phyloP scores from a whole-genome alignment of 805 yeast species.

The Yamadazyma insecticola region DNA sequence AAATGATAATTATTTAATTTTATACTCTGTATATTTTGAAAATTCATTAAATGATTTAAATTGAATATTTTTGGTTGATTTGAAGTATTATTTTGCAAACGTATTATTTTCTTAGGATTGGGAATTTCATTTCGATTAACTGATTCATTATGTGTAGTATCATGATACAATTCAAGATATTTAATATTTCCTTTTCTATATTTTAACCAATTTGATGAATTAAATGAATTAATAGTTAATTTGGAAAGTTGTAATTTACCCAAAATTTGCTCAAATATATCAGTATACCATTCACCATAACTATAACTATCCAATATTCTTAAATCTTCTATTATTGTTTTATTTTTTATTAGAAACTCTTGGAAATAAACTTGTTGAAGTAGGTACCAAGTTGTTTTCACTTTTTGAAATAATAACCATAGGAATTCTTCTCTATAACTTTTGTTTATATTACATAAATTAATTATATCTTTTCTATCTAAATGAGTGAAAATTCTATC shows the following conservation, averaged over 20 bases:
- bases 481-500: neutral
- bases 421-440: neutral
- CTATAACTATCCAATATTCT: slow-evolving; percentile 27
- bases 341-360: slow-evolving; percentile 7
- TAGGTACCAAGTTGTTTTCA: slow-evolving; percentile 15
- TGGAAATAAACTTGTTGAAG: slow-evolving; percentile 5
- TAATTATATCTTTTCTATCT: neutral
- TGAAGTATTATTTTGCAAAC: slow-evolving; percentile 4
- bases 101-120: slow-evolving; percentile 15
- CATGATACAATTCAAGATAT: slow-evolving; percentile 23
- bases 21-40: slow-evolving; percentile 28
- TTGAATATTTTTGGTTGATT: slow-evolving; percentile 31
- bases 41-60: slow-evolving; percentile 39
- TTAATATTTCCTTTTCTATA: slow-evolving; percentile 22
- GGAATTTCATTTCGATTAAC: slow-evolving; percentile 5
- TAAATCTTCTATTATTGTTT: slow-evolving; percentile 16
- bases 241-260: slow-evolving; percentile 12
- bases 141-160: slow-evolving; percentile 16
- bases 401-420: slow-evolving; percentile 4
- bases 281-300: slow-evolving; percentile 34
- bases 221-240: slow-evolving; percentile 26
- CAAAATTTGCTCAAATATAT: too few species aligned
- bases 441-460: neutral
- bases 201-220: slow-evolving; percentile 40
- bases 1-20: slow-evolving; percentile 38